Evolutionary conservation across 2,329 filamentous ascomycete species (phyloP).

Genomic region (Aspergillus sp.): DNA sequence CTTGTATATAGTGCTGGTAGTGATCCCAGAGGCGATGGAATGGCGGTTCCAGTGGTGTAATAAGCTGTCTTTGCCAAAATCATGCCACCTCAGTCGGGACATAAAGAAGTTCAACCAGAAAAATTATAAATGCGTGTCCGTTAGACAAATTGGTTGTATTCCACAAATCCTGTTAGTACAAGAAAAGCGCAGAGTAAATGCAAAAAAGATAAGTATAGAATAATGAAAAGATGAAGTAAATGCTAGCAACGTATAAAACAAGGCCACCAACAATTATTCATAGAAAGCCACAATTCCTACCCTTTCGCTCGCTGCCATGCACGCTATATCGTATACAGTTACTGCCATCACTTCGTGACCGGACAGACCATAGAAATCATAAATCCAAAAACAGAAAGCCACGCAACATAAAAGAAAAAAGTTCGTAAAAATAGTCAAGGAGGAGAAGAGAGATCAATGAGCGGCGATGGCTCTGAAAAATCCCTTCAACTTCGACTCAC

Average conservation of each 20-base stretch:
- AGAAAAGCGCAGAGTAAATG: too few relatives aligned
- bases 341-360: too few relatives aligned
- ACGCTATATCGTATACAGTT: too few relatives aligned
- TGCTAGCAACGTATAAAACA: too few relatives aligned
- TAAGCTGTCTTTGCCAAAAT: not conserved
- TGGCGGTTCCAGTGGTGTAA: constrained; percentile 48
- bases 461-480: constrained; percentile 26
- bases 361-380: not conserved
- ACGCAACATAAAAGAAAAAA: constrained; percentile 1
- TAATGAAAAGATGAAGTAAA: too few relatives aligned
- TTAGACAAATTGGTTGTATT: too few relatives aligned
- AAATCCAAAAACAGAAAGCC: constrained; percentile 1
- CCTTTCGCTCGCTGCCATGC: too few relatives aligned
- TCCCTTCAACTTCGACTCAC: constrained; percentile 25
- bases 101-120: too few relatives aligned
- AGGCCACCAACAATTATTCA: not conserved
- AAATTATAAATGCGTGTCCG: too few relatives aligned
- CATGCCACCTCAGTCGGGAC: too few relatives aligned
- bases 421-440: not conserved
- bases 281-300: not conserved
- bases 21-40: constrained; percentile 80
- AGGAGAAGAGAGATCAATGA: constrained; percentile 12
- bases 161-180: too few relatives aligned
- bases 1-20: constrained; percentile 84
- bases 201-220: too few relatives aligned